A percentile compares a stretch with the other conserved stretches of the same genome.
phyloP scores from a whole-genome alignment of 2,329 filamentous ascomycete species.

The Fusarium compactum region DNA sequence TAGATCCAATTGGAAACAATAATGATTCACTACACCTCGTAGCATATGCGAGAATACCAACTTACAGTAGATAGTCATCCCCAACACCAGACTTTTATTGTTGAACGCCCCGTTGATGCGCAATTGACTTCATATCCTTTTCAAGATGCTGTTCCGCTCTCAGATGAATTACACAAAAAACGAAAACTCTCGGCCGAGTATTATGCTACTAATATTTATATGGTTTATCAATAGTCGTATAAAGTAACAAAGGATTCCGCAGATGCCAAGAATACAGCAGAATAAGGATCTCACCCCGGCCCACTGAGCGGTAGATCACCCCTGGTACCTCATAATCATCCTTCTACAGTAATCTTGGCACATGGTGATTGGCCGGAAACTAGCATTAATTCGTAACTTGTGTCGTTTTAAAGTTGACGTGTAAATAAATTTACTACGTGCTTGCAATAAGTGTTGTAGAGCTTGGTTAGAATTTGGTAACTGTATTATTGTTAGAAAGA shows the following conservation, averaged over 20 bases:
- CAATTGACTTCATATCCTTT: fast-evolving
- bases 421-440: too few relatives aligned
- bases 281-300: slow-evolving; percentile 7
- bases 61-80: neutral
- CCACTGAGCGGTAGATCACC: neutral
- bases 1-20: neutral
- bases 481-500: too few relatives aligned
- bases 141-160: fast-evolving
- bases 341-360: neutral
- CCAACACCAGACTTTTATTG: neutral
- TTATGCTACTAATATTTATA: neutral
- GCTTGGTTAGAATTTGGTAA: neutral
- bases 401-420: neutral
- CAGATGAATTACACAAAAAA: too few relatives aligned
- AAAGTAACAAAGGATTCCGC: too few relatives aligned
- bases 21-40: neutral
- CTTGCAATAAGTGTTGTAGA: too few relatives aligned
- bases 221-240: neutral
- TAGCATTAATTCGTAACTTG: neutral
- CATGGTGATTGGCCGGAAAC: neutral
- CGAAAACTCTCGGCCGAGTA: too few relatives aligned
- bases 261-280: neutral
- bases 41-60: neutral
- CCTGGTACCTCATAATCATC: neutral
- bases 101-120: neutral